A percentile compares a stretch with the other conserved stretches of the same genome.
These are phyloP conservation scores for Saccharomycopsis fermentans DNA, from an alignment of 805 yeast species.

Conservation along the genomic window DNA sequence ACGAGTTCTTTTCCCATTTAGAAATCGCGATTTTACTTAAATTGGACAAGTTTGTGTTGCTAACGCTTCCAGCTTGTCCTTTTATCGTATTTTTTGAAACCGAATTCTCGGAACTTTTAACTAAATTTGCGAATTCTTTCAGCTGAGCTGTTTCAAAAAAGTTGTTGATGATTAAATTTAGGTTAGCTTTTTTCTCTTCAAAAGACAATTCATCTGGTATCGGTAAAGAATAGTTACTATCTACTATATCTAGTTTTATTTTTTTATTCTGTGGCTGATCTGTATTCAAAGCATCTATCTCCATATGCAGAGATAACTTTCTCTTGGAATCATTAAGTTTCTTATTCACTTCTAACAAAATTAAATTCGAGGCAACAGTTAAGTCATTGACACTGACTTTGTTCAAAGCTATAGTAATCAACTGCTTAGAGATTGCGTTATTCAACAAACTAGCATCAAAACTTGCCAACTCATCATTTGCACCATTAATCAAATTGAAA, in stretches of 20 bases:
- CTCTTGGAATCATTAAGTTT: conserved; percentile 18
- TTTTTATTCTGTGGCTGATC: conserved; percentile 14
- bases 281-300: conserved; percentile 20
- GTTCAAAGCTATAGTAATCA: conserved; percentile 57
- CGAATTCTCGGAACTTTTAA: conserved; percentile 15
- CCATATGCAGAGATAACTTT: conserved; percentile 7
- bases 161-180: conserved; percentile 47
- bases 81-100: conserved; percentile 19
- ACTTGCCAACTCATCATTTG: conserved; percentile 47
- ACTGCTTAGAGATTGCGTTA: conserved; percentile 47
- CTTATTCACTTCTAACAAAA: conserved; percentile 26
- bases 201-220: conserved; percentile 43
- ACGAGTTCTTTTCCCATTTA: conserved; percentile 59
- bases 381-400: conserved; percentile 43
- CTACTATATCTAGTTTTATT: conserved; percentile 24
- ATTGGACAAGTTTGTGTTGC: conserved; percentile 21
- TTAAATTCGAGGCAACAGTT: conserved; percentile 57
- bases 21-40: conserved; percentile 27
- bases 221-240: conserved; percentile 42
- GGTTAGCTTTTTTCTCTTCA: conserved; percentile 47
- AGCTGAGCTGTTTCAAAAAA: conserved; percentile 40
- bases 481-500: conserved; percentile 50
- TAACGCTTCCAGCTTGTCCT: conserved; percentile 6
- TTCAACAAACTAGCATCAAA: conserved; percentile 68
- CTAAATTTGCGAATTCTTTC: conserved; percentile 11